phyloP scores from a whole-genome alignment of 257 asterid species.

The Fraxinus americana region DNA sequence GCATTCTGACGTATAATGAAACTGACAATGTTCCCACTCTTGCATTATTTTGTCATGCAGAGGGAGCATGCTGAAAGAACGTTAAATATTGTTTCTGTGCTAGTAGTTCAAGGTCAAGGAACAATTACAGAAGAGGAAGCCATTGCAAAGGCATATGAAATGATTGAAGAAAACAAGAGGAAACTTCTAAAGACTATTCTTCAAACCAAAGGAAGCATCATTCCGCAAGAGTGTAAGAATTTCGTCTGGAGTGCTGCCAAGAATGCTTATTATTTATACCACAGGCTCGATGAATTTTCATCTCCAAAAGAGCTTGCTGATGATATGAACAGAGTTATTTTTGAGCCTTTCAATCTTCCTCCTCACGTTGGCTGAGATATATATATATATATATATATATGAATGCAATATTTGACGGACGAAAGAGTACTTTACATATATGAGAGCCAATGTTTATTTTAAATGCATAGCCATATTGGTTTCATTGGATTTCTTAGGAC shows the following conservation, averaged over 20 bases:
- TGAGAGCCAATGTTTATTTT: too few species aligned
- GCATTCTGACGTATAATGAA: not conserved
- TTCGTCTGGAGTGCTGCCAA: slow-evolving; percentile 32
- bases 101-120: slow-evolving; percentile 9
- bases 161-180: slow-evolving; percentile 32
- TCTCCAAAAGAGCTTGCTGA: slow-evolving; percentile 34
- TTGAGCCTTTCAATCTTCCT: slow-evolving; percentile 21
- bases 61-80: slow-evolving; percentile 29
- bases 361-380: not conserved
- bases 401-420: too few species aligned
- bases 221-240: slow-evolving; percentile 39
- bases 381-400: too few species aligned
- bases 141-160: not conserved
- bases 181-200: slow-evolving; percentile 35
- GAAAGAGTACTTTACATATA: too few species aligned
- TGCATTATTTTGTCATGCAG: slow-evolving; percentile 19
- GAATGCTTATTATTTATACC: slow-evolving; percentile 33
- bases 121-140: slow-evolving; percentile 34
- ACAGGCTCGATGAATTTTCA: slow-evolving; percentile 30
- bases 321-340: slow-evolving; percentile 31
- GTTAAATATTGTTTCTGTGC: slow-evolving; percentile 28
- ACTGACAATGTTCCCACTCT: not conserved
- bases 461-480: too few species aligned
- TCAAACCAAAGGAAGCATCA: slow-evolving; percentile 23
- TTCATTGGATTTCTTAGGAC: too few species aligned